Percentiles rank a stretch among this genome's conserved stretches.
Conservation (phyloP, 2,329 filamentous ascomycete species). For the Cladosporium austrohemisphaericum region DNA sequence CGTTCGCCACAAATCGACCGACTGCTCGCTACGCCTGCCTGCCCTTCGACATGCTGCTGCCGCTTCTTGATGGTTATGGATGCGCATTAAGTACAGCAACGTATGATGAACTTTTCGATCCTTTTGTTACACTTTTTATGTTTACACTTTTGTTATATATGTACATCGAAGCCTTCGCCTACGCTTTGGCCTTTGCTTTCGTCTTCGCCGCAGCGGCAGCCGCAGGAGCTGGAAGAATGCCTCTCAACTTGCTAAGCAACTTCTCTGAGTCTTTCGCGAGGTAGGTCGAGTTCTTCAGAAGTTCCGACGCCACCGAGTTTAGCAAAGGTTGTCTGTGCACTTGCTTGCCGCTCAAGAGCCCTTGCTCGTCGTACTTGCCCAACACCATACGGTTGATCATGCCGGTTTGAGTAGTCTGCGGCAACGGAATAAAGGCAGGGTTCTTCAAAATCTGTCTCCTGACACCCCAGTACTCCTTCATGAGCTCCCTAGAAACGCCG, state of each 20-base stretch:
- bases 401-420: conserved; percentile 13
- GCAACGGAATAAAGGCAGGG: conserved; percentile 14
- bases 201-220: background rate
- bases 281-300: conserved; percentile 26
- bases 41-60: conserved; percentile 23
- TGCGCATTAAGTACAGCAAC: conserved; percentile 12
- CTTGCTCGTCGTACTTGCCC: conserved; percentile 24
- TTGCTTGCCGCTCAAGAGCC: conserved; percentile 16
- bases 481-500: background rate
- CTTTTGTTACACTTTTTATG: conserved; percentile 2
- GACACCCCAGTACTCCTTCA: background rate
- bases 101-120: conserved; percentile 14
- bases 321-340: conserved; percentile 23
- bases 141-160: conserved; percentile 2
- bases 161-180: background rate
- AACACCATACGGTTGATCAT: conserved; percentile 25
- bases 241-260: conserved; percentile 33
- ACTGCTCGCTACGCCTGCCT: too few species aligned
- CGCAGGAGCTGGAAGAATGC: conserved; percentile 18
- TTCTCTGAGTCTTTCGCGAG: conserved; percentile 27
- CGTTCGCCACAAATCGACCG: too few species aligned
- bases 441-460: conserved; percentile 8
- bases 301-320: conserved; percentile 22
- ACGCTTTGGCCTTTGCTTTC: background rate
- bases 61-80: conserved; percentile 15